phyloP scores from a whole-genome alignment of 2,329 filamentous ascomycete species.

The Hymenoscyphus fructigenus region DNA sequence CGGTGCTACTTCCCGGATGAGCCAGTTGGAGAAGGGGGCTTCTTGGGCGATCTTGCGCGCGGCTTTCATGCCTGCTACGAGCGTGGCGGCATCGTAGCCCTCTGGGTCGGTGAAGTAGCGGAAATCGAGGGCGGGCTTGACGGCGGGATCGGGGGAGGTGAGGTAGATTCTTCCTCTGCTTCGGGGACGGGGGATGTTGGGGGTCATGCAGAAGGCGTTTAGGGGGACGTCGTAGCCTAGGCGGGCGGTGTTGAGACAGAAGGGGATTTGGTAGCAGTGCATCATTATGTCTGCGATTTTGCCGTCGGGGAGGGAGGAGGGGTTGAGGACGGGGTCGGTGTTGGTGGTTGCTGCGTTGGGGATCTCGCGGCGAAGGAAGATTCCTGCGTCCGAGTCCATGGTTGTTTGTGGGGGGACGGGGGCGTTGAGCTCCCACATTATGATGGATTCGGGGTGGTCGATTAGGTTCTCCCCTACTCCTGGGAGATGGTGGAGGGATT shows the following conservation, averaged over 20 bases:
- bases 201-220: conserved; percentile 54
- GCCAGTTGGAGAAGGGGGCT: conserved; percentile 42
- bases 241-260: conserved; percentile 79
- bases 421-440: conserved; percentile 52
- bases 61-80: conserved; percentile 42
- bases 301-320: conserved; percentile 57
- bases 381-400: conserved; percentile 53
- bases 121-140: conserved; percentile 52
- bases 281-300: conserved; percentile 87
- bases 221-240: conserved; percentile 62
- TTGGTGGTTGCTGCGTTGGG: conserved; percentile 59
- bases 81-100: conserved; percentile 52
- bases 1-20: conserved; percentile 42
- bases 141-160: conserved; percentile 41
- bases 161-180: conserved; percentile 61
- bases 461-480: conserved; percentile 40
- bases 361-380: conserved; percentile 75
- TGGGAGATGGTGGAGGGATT: conserved; percentile 34
- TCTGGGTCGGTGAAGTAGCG: conserved; percentile 55
- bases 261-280: conserved; percentile 96
- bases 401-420: conserved; percentile 40
- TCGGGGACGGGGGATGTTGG: conserved; percentile 61
- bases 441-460: conserved; percentile 39
- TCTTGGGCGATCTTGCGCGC: conserved; percentile 38
- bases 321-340: conserved; percentile 42